Evolutionary conservation across 208 protist genomes (phyloP).

Genomic region (Leishmania amazonensis): DNA sequence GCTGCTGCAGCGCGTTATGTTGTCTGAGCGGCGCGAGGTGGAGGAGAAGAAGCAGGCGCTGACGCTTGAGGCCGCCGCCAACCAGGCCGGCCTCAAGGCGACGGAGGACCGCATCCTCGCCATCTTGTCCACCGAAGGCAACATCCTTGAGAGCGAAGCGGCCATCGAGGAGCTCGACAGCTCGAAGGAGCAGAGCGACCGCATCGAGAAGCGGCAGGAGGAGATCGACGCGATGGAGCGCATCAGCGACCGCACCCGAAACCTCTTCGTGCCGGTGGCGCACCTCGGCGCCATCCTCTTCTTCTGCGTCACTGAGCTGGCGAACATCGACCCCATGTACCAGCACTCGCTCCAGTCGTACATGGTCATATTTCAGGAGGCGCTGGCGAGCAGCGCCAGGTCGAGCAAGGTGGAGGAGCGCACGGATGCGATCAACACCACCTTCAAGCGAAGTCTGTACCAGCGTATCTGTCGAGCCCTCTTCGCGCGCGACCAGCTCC

Average conservation of each 20-base stretch:
- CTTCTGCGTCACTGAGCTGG: conserved; percentile 98
- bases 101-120: conserved; percentile 93
- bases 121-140: conserved; percentile 87
- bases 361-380: conserved; percentile 94
- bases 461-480: conserved; percentile 91
- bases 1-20: conserved; percentile 95
- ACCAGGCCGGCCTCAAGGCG: conserved; percentile 86
- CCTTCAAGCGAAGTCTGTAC: conserved; percentile 90
- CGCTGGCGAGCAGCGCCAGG: conserved; percentile 82
- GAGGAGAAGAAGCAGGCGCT: conserved; percentile 97
- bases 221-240: conserved; percentile 97
- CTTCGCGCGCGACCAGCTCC: conserved; percentile 94
- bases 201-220: conserved; percentile 93
- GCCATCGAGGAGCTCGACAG: conserved; percentile 94
- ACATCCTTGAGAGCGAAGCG: conserved; percentile 96
- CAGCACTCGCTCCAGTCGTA: conserved; percentile 98
- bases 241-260: conserved; percentile 96
- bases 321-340: conserved; percentile 97
- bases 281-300: conserved; percentile 95
- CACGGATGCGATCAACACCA: conserved; percentile 79
- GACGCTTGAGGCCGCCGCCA: conserved; percentile 91
- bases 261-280: conserved; percentile 95
- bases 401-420: conserved; percentile 78
- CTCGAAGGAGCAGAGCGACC: conserved; percentile 95
- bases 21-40: conserved; percentile 94